Conservation (phyloP, 2,329 filamentous ascomycete species). For the Diaporthe ilicicola region DNA sequence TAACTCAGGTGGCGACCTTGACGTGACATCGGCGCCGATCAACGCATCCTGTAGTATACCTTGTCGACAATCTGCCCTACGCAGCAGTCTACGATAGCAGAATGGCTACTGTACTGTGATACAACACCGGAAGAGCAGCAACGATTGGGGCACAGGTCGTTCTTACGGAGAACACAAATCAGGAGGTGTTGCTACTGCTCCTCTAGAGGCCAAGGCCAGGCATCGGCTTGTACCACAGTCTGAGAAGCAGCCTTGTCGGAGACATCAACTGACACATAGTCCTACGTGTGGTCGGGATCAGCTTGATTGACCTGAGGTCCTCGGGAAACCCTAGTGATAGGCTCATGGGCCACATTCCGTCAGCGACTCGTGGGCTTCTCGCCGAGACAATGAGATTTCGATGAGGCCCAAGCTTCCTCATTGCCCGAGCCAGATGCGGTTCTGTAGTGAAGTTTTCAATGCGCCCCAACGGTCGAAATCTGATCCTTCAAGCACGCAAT, state of each 20-base stretch:
- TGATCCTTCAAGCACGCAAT: constrained; percentile 22
- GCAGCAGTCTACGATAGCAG: background rate
- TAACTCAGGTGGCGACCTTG: background rate
- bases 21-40: background rate
- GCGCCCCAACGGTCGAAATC: background rate
- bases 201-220: too few species aligned
- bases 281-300: background rate
- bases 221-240: too few species aligned
- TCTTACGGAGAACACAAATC: too few species aligned
- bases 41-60: background rate
- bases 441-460: too few species aligned
- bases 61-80: background rate
- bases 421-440: background rate
- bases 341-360: background rate
- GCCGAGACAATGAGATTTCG: background rate
- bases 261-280: background rate
- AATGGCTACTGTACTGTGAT: too few species aligned
- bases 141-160: too few species aligned
- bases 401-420: background rate
- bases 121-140: too few species aligned
- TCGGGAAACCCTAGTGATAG: background rate
- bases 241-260: too few species aligned
- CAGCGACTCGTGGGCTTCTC: background rate
- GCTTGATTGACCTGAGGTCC: background rate
- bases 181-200: too few species aligned